Percentiles rank a stretch among this genome's conserved stretches.
phyloP scores from a whole-genome alignment of 352 stramenopile genomes.

The Globisporangium carolinianum region DNA sequence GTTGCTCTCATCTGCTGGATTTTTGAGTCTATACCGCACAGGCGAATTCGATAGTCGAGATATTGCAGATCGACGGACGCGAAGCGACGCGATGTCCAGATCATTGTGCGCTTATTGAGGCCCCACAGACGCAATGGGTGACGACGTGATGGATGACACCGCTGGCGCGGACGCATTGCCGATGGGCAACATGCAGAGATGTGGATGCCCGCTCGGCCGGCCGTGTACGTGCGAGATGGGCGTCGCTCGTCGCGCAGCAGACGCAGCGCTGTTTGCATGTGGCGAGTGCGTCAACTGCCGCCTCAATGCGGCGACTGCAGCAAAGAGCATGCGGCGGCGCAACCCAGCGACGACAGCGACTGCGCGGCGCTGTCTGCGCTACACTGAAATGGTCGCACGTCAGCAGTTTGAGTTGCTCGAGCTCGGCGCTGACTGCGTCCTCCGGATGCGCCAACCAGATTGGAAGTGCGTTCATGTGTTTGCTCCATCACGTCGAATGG shows the following conservation, averaged over 20 bases:
- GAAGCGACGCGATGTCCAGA: background rate
- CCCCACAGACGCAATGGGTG: background rate
- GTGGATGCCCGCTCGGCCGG: slow-evolving; percentile 48
- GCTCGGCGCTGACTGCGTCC: slow-evolving; percentile 29
- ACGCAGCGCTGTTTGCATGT: slow-evolving; percentile 15
- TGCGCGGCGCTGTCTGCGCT: slow-evolving; percentile 38
- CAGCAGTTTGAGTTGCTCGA: slow-evolving; percentile 31
- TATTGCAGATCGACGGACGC: no score
- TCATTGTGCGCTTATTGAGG: background rate
- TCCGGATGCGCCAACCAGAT: slow-evolving; percentile 51
- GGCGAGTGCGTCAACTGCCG: slow-evolving; percentile 54
- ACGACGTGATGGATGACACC: background rate
- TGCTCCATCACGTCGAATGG: background rate
- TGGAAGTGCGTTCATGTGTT: slow-evolving; percentile 36
- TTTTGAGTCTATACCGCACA: no score
- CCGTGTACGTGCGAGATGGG: slow-evolving; percentile 60
- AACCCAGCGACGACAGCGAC: slow-evolving; percentile 9
- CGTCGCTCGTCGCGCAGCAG: background rate
- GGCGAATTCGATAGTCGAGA: no score
- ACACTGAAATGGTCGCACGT: slow-evolving; percentile 31
- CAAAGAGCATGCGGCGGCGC: slow-evolving; percentile 1
- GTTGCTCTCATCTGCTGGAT: no score
- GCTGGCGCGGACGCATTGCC: slow-evolving; percentile 5
- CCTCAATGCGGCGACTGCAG: slow-evolving; percentile 30
- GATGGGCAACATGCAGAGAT: slow-evolving; percentile 46